Evolutionary conservation across 2,329 filamentous ascomycete species (phyloP).

Genomic region (Aspergillus sclerotialis): DNA sequence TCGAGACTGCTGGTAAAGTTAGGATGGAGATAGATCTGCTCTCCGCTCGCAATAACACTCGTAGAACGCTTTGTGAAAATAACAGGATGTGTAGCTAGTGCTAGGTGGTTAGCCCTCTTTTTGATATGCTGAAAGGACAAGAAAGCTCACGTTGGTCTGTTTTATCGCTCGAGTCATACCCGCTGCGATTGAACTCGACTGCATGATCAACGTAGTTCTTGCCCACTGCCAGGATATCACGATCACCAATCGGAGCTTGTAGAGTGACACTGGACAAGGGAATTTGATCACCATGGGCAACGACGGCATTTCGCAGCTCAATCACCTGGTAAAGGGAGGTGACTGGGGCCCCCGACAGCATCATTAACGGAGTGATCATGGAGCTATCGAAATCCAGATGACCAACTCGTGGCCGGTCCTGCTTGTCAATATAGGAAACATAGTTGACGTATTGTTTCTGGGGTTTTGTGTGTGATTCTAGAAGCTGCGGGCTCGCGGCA

Average conservation of each 20-base stretch:
- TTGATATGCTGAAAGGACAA: not conserved
- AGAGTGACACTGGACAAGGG: constrained; percentile 33
- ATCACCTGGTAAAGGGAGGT: constrained; percentile 48
- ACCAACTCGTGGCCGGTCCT: not conserved
- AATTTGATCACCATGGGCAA: constrained; percentile 25
- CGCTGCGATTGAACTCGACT: constrained; percentile 50
- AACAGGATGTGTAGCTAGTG: constrained; percentile 42
- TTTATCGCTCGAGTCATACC: constrained; percentile 51
- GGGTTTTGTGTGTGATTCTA: not conserved
- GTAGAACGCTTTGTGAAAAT: constrained; percentile 52
- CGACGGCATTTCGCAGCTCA: constrained; percentile 35
- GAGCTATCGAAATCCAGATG: too few relatives aligned
- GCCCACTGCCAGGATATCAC: constrained; percentile 50
- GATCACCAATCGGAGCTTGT: constrained; percentile 41
- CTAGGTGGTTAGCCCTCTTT: not conserved
- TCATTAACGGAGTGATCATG: not conserved
- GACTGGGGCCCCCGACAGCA: constrained; percentile 15
- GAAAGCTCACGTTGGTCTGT: constrained; percentile 31
- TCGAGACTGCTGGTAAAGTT: constrained; percentile 46
- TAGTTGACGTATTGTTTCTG: not conserved
- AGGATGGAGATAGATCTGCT: constrained; percentile 41
- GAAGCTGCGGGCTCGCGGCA: not conserved
- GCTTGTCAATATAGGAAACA: not conserved
- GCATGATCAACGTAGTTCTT: constrained; percentile 55
- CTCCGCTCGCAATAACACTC: constrained; percentile 44